Evolutionary conservation across 805 yeast genomes (phyloP), one percentile per base, ranked within the genome.

Genomic region (Nakazawaea ernobii): DNA sequence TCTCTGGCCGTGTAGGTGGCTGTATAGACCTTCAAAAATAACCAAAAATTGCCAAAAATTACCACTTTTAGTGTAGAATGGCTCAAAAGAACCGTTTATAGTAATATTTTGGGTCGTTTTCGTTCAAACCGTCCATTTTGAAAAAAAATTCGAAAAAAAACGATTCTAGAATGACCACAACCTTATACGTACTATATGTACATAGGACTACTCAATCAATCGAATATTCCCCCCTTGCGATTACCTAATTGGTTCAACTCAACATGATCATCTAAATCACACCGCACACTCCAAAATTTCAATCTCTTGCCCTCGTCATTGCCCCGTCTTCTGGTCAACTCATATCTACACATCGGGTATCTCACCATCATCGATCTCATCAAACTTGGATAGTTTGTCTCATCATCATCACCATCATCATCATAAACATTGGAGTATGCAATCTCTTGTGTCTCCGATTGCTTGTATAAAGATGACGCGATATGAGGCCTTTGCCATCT

Each of bases 221-320:
- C 45, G 20, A 46, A 46, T 4, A 46, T 46, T 27, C 49, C 37
- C 8, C 45, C 49, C 28, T 42, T 46, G 9, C 35, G 17, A 30
- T 30, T 35, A n/a, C 38, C 42, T 11, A 41, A 26, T 15, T 37
- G 37, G 35, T 38, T 41, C 20, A 41, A 35, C 3, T 20, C n/a
- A 10, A 30, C 32, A 27, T 17, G 37, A 30, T 46, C 49, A 14
- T 42, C 29, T 8, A 46, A 29, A 3, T 7, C 8, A 28, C 42
- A 41, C 15, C 8, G 20, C 32, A 35, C 6, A 10, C 15, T 20
- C 49, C 49, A 46, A 26, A 46, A 46, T 5, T 37, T 15, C 26
- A 46, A 24, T 20, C 49, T 40, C 14, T 30, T 17, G 11, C 3
- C 6, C 30, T 43, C 40, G 15, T 35, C 40, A 11, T 30, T 17